phyloP scores from a whole-genome alignment of 129 eudicot genomes.

The Saposhnikovia divaricata region DNA sequence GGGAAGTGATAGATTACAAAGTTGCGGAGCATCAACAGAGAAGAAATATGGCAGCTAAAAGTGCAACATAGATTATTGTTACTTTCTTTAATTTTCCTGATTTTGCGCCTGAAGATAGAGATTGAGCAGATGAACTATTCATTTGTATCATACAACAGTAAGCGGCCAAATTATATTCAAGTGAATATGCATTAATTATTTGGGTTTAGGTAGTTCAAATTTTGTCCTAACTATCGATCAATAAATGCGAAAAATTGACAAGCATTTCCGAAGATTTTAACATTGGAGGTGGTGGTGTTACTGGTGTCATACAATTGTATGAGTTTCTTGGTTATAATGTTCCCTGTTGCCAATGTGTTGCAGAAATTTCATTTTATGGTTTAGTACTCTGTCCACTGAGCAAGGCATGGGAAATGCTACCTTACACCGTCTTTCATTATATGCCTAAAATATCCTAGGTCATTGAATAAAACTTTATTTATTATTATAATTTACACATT shows the following conservation, averaged over 20 bases:
- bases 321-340: neutral
- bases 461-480: too few relatives aligned
- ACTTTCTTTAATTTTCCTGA: neutral
- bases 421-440: too few relatives aligned
- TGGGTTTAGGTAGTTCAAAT: neutral
- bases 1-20: slow-evolving; percentile 88
- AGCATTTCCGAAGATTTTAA: neutral
- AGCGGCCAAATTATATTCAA: neutral
- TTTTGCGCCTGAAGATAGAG: neutral
- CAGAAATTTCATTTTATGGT: too few relatives aligned
- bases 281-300: neutral
- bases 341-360: too few relatives aligned
- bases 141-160: slow-evolving; percentile 1
- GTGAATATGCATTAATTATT: neutral
- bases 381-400: too few relatives aligned
- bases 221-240: neutral
- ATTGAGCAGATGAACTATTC: slow-evolving; percentile 1
- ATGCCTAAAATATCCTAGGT: too few relatives aligned
- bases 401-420: too few relatives aligned
- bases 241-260: neutral
- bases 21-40: slow-evolving; percentile 98
- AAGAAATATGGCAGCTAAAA: slow-evolving; percentile 41
- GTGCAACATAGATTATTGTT: neutral
- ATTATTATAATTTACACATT: too few relatives aligned
- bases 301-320: neutral